Evolutionary conservation across 371 early-diverging fungal species (phyloP).

Genomic region (Circinella umbellata): DNA sequence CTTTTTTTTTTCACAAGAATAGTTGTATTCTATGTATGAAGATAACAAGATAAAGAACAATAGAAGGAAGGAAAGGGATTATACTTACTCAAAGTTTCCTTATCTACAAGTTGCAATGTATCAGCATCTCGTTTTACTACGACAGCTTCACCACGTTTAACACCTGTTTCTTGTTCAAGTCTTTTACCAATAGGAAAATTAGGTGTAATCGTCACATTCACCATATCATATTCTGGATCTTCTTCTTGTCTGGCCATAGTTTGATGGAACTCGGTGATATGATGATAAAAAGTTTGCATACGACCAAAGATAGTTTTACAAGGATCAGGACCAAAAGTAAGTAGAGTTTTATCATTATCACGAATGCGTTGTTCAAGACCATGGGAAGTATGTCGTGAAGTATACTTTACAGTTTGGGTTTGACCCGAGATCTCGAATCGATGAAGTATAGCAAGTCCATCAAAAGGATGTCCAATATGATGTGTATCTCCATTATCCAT

Average conservation of each 20-base stretch:
- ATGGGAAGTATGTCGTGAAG: conserved; percentile 49
- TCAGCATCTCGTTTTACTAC: conserved; percentile 63
- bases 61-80: background rate
- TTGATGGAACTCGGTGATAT: conserved; percentile 37
- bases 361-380: conserved; percentile 46
- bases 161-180: conserved; percentile 39
- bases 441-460: conserved; percentile 64
- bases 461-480: conserved; percentile 67
- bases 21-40: no score
- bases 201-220: conserved; percentile 68
- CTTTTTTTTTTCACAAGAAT: no score
- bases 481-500: conserved; percentile 54
- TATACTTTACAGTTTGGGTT: conserved; percentile 37
- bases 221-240: conserved; percentile 59
- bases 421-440: conserved; percentile 46
- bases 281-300: conserved; percentile 48
- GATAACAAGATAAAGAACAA: no score
- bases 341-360: conserved; percentile 42
- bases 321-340: conserved; percentile 62
- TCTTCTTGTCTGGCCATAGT: conserved; percentile 35
- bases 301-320: conserved; percentile 64
- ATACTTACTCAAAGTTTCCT: conserved; percentile 40
- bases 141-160: conserved; percentile 43
- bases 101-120: conserved; percentile 64
- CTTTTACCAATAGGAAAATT: conserved; percentile 58